Evolutionary conservation across 768 basidiomycete species (phyloP), one percentile per base, ranked within the genome.

Genomic region (Trametes gibbosa): DNA sequence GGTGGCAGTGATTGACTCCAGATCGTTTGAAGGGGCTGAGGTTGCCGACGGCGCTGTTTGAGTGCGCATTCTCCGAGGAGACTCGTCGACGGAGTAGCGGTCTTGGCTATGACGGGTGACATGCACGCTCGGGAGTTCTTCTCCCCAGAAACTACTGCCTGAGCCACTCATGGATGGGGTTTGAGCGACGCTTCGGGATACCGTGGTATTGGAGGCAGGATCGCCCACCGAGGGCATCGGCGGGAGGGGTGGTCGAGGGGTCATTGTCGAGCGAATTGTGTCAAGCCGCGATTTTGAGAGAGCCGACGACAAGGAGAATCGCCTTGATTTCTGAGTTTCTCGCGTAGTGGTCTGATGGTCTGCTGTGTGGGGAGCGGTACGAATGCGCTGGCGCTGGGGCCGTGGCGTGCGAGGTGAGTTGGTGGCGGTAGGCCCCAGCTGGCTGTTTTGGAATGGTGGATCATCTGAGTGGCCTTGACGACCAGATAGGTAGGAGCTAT

Each of bases 181-280:
- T 12, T 35, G 32, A 21, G n/a, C 10, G 29, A 10, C 29, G 10
- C 32, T 39, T 12, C 5, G 17, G 19, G 29, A 21, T 19, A 5
- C 19, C 16, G 34, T 2, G 50, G 17, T 25, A 34, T 40, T 6
- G 29, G 3, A 14, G 59, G 27, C 3, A 16, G 25, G 25, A 17
- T 49, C 53, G 43, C 32, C 5, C 6, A 29, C 49, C 3, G 54
- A 47, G 16, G 55, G 46, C 23, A 50, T 34, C 10, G 37, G 23
- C 14, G 67, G 69, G 14, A 70, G 29, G 1, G 67, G 67, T 3
- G 69, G 67, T 39, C 66, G 67, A 10, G 69, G 66, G 3, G 62
- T 50, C 12, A 70, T 49, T 4, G 69, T 61, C 6, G 61, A 59
- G 23, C 59, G 63, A 39, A 69, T 25, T 0, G 57, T 24, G 32